Evolutionary conservation across 306 rosid species (phyloP), one percentile per base, ranked within the genome.

Genomic region (Prunus campanulata): DNA sequence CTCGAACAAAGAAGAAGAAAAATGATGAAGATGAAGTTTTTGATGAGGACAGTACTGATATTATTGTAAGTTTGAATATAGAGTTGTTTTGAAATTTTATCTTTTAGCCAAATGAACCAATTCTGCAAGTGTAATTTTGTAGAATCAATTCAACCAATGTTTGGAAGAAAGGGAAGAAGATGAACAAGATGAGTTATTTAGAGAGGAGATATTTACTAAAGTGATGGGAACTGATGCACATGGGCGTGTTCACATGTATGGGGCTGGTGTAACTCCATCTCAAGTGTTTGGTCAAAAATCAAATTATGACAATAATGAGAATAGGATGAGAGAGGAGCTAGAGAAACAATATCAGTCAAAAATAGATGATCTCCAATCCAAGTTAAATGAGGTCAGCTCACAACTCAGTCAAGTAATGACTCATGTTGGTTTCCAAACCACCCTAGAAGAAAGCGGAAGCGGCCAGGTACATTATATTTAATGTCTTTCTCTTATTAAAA

Each of bases 281-380:
- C 71, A 66, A 66, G 54, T 44, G n/a, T 67, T 44, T 67, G 71
- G 71, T 67, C 64, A 59, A 24, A 67, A 25, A 12, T 44, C n/a
- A 11, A 44, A 14, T 67, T 44, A 2, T 4, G 0, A 11, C 0
- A 0, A n/a, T 66, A 66, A 10, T 39, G 50, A 39, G 24, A 44
- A 9, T 2, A 66, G 16, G 49, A 67, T 48, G 44, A 2, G 47
- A 9, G 70, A 39, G 9, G 29, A 42, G 48, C 18, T 66, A 44
- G 70, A 66, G 39, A 66, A 24, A n/a, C 18, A 66, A 66, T 42
- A 35, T 10, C 4, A 66, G 1, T 5, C 16, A 12, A 5, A n/a
- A 15, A 2, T 66, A 19, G 29, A 42, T 66, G 32, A 20, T 3
- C 16, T 67, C 6, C 9, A 3, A 22, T 44, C 55, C 10, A 66